Conservation (phyloP, 1,284 basidiomycete species). For the Marasmius oreades region DNA sequence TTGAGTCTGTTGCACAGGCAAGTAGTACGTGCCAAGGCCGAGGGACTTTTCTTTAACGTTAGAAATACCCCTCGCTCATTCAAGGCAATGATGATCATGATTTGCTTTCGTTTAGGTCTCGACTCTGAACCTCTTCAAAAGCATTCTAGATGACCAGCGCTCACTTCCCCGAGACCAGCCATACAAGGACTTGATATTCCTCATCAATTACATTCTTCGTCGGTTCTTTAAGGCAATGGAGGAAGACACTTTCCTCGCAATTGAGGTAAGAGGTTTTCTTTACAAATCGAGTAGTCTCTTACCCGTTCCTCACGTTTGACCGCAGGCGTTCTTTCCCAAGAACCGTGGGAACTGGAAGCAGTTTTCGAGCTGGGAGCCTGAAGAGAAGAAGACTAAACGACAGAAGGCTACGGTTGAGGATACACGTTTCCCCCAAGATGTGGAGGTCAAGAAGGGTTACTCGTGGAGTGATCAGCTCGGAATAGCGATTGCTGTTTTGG, state of each 20-base stretch:
- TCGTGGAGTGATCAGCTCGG: conserved; percentile 90
- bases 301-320: conserved; percentile 14
- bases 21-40: conserved; percentile 83
- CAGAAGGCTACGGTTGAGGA: conserved; percentile 41
- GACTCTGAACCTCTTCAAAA: conserved; percentile 79
- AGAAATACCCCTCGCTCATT: conserved; percentile 15
- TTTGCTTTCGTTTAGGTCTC: conserved; percentile 62
- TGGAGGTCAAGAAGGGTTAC: conserved; percentile 84
- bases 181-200: conserved; percentile 76
- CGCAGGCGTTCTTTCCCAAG: conserved; percentile 85
- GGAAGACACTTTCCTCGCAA: conserved; percentile 78
- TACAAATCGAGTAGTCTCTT: conserved; percentile 4
- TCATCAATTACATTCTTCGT: conserved; percentile 83
- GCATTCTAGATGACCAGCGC: conserved; percentile 74
- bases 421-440: conserved; percentile 55
- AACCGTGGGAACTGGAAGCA: conserved; percentile 84
- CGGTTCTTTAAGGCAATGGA: conserved; percentile 89
- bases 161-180: conserved; percentile 73
- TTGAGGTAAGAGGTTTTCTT: conserved; percentile 72
- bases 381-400: conserved; percentile 47
- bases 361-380: conserved; percentile 78
- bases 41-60: conserved; percentile 91
- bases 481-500: conserved; percentile 74
- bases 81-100: neutral
- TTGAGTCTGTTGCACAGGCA: conserved; percentile 87